phyloP scores from a whole-genome alignment of 106 monocot genomes.

The Phalaenopsis equestris region DNA sequence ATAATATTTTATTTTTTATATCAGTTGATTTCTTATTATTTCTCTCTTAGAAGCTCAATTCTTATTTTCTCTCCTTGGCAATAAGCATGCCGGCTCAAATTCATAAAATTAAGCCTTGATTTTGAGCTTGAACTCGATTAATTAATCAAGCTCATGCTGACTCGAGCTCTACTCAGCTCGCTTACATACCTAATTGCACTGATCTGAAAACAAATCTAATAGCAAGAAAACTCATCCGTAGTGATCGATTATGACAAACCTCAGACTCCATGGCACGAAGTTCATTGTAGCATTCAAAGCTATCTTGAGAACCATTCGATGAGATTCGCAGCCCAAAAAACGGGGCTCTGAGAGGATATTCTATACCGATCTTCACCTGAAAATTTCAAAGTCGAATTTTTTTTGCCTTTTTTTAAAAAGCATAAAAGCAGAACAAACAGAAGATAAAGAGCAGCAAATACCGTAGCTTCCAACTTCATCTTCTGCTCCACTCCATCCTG shows the following conservation, averaged over 20 bases:
- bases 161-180: too few species aligned
- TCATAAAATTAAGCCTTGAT: too few species aligned
- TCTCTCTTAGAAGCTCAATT: too few species aligned
- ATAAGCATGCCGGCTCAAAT: too few species aligned
- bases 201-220: too few species aligned
- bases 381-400: conserved; percentile 1
- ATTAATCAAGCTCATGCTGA: too few species aligned
- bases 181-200: too few species aligned
- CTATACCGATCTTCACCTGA: conserved; percentile 77
- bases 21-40: too few species aligned
- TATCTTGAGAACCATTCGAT: conserved; percentile 18
- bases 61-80: too few species aligned
- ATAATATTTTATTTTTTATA: too few species aligned
- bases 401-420: not conserved
- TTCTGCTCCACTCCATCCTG: conserved; percentile 18
- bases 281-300: conserved; percentile 57
- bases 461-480: conserved; percentile 75
- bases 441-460: conserved; percentile 10
- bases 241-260: conserved; percentile 26
- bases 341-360: conserved; percentile 91
- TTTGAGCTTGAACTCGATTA: too few species aligned
- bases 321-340: conserved; percentile 44
- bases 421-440: not conserved
- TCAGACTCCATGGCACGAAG: conserved; percentile 95
- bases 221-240: too few species aligned